phyloP scores from a whole-genome alignment of 495 filamentous ascomycete genomes.

The Penicillium fimorum region DNA sequence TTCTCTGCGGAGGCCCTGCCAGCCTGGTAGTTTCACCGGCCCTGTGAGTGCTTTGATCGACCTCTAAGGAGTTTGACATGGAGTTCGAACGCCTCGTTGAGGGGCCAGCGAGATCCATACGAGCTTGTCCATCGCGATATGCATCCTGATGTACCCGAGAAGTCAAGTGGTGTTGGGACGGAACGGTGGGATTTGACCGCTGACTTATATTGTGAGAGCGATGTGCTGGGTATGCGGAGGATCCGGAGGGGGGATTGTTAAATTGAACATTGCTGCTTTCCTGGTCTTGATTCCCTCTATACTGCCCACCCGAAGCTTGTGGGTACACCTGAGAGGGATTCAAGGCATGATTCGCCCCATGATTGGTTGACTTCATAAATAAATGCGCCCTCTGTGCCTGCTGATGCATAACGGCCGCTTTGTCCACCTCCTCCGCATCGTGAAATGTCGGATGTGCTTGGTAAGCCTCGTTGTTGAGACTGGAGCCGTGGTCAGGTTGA shows the following conservation, averaged over 20 bases:
- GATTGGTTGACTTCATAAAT: not conserved
- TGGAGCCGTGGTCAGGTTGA: not conserved
- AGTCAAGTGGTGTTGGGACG: not conserved
- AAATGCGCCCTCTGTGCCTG: not conserved
- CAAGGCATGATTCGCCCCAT: not conserved
- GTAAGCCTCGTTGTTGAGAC: not conserved
- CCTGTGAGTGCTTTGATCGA: not conserved
- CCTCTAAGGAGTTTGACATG: not conserved
- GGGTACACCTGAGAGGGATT: not conserved
- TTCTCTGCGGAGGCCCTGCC: not conserved
- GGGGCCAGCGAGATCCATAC: not conserved
- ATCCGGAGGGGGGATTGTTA: not conserved
- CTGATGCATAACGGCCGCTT: constrained; percentile 1
- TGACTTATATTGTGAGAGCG: not conserved
- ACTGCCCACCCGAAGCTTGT: not conserved
- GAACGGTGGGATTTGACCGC: not conserved
- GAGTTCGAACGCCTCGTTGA: not conserved
- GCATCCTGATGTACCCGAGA: not conserved
- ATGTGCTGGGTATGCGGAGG: not conserved
- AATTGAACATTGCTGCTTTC: not conserved
- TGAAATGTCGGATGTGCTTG: constrained; percentile 3
- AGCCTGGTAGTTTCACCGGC: not conserved
- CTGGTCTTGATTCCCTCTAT: not conserved
- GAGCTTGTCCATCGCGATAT: not conserved
- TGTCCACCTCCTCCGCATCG: constrained; percentile 10